Evolutionary conservation across 495 filamentous ascomycete genomes (phyloP).

Genomic region (Tuber brumale): DNA sequence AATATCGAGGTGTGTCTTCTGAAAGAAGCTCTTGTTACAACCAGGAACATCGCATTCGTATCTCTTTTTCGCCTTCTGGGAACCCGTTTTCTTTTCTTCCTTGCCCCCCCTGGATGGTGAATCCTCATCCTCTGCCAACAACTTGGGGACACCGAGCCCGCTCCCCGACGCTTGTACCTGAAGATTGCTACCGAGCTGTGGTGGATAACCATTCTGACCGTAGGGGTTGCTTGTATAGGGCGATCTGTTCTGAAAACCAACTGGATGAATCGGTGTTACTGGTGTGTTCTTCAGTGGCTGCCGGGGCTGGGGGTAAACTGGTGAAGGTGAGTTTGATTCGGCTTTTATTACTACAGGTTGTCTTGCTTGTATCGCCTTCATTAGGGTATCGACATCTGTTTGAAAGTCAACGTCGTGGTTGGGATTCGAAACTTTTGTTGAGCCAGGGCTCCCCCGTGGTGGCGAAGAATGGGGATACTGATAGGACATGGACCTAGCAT

Average conservation of each 20-base stretch:
- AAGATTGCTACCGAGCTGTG: constrained; percentile 28
- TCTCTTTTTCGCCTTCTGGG: constrained; percentile 51
- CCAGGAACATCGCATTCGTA: constrained; percentile 69
- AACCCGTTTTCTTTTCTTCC: constrained; percentile 40
- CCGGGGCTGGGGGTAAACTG: constrained; percentile 27
- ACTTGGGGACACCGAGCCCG: constrained; percentile 30
- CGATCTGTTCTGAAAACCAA: constrained; percentile 28
- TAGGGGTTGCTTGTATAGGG: constrained; percentile 15
- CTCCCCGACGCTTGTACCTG: constrained; percentile 15
- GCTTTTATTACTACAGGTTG: constrained; percentile 33
- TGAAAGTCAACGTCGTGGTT: constrained; percentile 56
- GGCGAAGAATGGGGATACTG: constrained; percentile 34
- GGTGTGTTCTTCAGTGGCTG: constrained; percentile 32
- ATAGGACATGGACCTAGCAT: constrained; percentile 30
- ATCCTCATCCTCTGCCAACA: constrained; percentile 32
- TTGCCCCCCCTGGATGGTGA: constrained; percentile 22
- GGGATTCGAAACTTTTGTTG: constrained; percentile 35
- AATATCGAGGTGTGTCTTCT: constrained; percentile 91
- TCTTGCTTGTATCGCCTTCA: constrained; percentile 84
- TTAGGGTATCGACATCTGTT: constrained; percentile 81
- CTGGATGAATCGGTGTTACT: constrained; percentile 32
- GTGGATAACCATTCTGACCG: constrained; percentile 26
- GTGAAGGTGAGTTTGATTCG: constrained; percentile 39
- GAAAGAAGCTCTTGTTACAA: constrained; percentile 76
- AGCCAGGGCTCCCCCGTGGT: constrained; percentile 33